phyloP scores from a whole-genome alignment of 768 basidiomycete species.

The Boletus fagicola region DNA sequence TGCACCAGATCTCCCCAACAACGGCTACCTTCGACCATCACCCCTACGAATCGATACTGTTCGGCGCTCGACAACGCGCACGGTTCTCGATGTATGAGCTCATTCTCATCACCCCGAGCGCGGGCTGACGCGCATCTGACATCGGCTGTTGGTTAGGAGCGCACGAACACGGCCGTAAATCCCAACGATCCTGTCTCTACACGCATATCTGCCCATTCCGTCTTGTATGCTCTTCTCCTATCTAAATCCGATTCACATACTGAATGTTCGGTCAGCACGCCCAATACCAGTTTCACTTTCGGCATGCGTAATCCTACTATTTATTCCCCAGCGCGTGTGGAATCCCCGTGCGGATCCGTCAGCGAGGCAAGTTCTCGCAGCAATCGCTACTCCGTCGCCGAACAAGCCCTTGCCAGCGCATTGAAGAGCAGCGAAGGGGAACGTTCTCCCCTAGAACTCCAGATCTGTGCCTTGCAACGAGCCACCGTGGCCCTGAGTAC shows the following conservation, averaged over 20 bases:
- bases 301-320: slow-evolving; percentile 19
- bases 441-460: slow-evolving; percentile 42
- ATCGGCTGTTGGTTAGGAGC: slow-evolving; percentile 16
- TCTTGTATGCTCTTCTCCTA: slow-evolving; percentile 23
- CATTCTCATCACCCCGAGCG: neutral
- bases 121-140: neutral
- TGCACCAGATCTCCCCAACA: slow-evolving; percentile 5
- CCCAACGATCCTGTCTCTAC: slow-evolving; percentile 4
- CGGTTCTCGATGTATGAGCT: slow-evolving; percentile 16
- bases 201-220: neutral
- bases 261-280: slow-evolving; percentile 22
- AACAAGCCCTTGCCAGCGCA: slow-evolving; percentile 40
- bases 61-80: slow-evolving; percentile 3
- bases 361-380: slow-evolving; percentile 31
- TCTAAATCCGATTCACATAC: slow-evolving; percentile 12
- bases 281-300: slow-evolving; percentile 18
- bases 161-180: slow-evolving; percentile 18
- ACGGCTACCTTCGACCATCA: slow-evolving; percentile 7
- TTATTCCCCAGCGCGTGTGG: slow-evolving; percentile 3
- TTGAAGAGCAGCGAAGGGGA: slow-evolving; percentile 36
- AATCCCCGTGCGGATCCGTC: slow-evolving; percentile 29
- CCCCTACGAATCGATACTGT: slow-evolving; percentile 16
- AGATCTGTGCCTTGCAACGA: slow-evolving; percentile 45
- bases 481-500: slow-evolving; percentile 43
- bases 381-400: slow-evolving; percentile 45